Evolutionary conservation across 331 rosid species (phyloP), one percentile per base, ranked within the genome.

Genomic region (Saraca asoca): DNA sequence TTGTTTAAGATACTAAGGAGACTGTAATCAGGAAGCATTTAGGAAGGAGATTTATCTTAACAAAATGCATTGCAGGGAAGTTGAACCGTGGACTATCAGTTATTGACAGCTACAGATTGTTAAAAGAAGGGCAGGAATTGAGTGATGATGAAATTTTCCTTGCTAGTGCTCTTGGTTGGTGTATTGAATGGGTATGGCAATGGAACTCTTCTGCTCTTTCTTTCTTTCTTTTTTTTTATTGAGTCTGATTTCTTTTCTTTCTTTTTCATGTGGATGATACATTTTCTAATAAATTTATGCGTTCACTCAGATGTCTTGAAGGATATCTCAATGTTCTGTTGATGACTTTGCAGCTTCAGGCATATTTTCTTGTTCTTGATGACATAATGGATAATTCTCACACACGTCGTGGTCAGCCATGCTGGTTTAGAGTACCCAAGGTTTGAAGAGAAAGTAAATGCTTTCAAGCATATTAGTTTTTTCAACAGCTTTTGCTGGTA

Each of bases 301-400:
- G 35, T 55, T 60, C 68, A 35, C 35, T 35, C 48, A 39, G 56
- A 34, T 69, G 12, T 12, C 8, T 9, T n/a, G 4, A 20, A 14
- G 43, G 38, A 39, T 12, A 62, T 69, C 43, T 56, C 41, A 3
- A 52, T 51, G 0, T 35, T 43, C 12, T 80, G 45, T 66, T 63
- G 54, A 62, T 51, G 51, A 45, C 15, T 57, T 59, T 68, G 71
- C 85, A 83, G 99, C 95, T 94, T 80, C 99, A 90, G 82, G 97
- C 99, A 10, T 90, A 90, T 83, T 94, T 94, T 75, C 87, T 88
- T 18, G 92, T 94, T 71, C 95, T 94, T 58, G 99, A 90, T 62
- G 99, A 94, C 70, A 94, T 94, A 51, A 90, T 94, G 99, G 99
- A 94, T 76, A 80, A 69, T 65, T 90, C 99, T 39, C 87, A 84